phyloP scores from a whole-genome alignment of 208 protist genomes.

The Acanthamoeba comandoni region DNA sequence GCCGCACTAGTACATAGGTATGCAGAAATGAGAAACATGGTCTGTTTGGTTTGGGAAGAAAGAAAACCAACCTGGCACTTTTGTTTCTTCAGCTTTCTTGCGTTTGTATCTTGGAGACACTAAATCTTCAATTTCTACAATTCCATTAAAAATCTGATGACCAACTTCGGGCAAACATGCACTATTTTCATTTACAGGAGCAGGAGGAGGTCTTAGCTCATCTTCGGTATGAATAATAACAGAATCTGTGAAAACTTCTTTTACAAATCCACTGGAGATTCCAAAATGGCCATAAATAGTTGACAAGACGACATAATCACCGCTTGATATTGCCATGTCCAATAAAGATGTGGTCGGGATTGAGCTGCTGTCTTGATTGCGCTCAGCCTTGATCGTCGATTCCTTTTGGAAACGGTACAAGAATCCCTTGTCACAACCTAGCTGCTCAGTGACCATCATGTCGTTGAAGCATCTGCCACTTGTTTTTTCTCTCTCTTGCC shows the following conservation, averaged over 20 bases:
- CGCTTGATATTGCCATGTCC: slow-evolving; percentile 8
- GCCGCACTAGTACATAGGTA: too few species aligned
- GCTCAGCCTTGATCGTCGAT: slow-evolving; percentile 15
- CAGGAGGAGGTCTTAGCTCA: slow-evolving; percentile 43
- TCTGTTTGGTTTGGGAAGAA: too few species aligned
- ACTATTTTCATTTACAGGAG: neutral
- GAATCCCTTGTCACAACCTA: slow-evolving; percentile 50
- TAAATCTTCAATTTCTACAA: slow-evolving; percentile 68
- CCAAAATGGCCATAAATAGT: slow-evolving; percentile 24
- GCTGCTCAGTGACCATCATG: slow-evolving; percentile 51
- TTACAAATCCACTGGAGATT: slow-evolving; percentile 44
- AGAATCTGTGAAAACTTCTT: slow-evolving; percentile 13
- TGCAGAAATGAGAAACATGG: too few species aligned
- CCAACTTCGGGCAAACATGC: neutral
- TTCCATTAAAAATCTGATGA: slow-evolving; percentile 45
- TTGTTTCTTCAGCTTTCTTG: too few species aligned
- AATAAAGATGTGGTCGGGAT: neutral
- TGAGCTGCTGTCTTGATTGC: neutral
- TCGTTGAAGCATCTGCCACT: slow-evolving; percentile 59
- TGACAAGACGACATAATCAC: slow-evolving; percentile 30
- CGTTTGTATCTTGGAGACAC: neutral
- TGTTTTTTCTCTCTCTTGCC: slow-evolving; percentile 29
- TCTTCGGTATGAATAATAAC: slow-evolving; percentile 41
- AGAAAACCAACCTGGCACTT: too few species aligned
- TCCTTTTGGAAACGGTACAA: slow-evolving; percentile 53